Evolutionary conservation across 805 yeast genomes (phyloP), one percentile per base, ranked within the genome.

Genomic region (Pichia phayaonensis): DNA sequence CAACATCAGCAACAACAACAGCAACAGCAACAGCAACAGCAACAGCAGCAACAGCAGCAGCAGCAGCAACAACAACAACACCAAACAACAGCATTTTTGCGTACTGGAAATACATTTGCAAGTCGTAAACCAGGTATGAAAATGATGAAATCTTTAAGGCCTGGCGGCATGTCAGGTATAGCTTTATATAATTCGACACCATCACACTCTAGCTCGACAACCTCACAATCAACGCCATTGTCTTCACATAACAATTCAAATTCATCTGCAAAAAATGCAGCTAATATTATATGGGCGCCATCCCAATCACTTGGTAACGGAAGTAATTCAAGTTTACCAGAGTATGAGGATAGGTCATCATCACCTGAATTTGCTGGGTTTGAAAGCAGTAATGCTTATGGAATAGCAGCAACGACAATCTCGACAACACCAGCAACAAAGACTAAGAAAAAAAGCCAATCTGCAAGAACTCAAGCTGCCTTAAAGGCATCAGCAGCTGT

Each of bases 281-380:
- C 72, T 0, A 65, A 65, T 41, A 52, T 68, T 6, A 66, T 67
- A 11, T 69, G 72, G 72, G 61, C 72, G 6, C 72, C 72, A 10
- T 63, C 67, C 2, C 58, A 59, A 21, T 63, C 70, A 24, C 47
- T 67, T 11, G 15, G 13, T 15, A 27, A 27, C 13, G 21, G n/a
- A 18, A 42, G 26, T 45, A 43, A 6, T 44, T 40, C 40, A 23
- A 40, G 34, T 21, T 29, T 27, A 41, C 44, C 46, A 16, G 22
- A 26, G 22, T 15, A 6, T 11, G 21, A 41, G n/a, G 38, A 34
- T 34, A 34, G 38, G n/a, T 34, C 38, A 34, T 34, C 38, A n/a
- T 34, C 38, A n/a, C 38, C 38, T n/a, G 38, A 34, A n/a, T 34
- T 34, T 34, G 12, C 12, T n/a, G 38, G 38, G n/a, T 34, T 34